Evolutionary conservation across 1,284 basidiomycete genomes (phyloP).

Genomic region (Coniophora puteana): DNA sequence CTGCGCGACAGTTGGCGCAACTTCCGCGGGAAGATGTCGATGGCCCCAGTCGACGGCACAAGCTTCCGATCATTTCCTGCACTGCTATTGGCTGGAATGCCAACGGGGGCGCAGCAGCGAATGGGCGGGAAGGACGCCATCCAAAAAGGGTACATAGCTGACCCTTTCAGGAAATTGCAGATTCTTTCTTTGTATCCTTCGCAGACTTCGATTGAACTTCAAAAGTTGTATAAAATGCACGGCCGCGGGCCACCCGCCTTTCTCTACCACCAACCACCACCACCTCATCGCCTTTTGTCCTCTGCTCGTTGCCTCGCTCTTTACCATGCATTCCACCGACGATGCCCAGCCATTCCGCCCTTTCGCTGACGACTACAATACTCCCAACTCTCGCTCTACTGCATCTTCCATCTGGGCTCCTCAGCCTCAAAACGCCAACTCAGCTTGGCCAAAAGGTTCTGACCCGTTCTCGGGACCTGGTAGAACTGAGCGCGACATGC

Average conservation of each 20-base stretch:
- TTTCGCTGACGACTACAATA: slow-evolving; percentile 23
- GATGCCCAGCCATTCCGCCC: slow-evolving; percentile 24
- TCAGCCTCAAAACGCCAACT: slow-evolving; percentile 61
- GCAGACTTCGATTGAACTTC: too few species aligned
- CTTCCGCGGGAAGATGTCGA: too few species aligned
- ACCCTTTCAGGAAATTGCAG: too few species aligned
- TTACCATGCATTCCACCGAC: slow-evolving; percentile 23
- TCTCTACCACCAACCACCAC: slow-evolving; percentile 22
- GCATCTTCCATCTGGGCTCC: slow-evolving; percentile 73
- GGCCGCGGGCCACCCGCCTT: slow-evolving; percentile 23
- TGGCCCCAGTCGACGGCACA: too few species aligned
- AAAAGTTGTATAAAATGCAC: slow-evolving; percentile 12
- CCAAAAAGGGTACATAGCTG: too few species aligned
- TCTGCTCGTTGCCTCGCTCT: slow-evolving; percentile 2
- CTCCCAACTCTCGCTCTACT: slow-evolving; percentile 32
- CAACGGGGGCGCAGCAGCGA: too few species aligned
- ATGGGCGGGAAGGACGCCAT: too few species aligned
- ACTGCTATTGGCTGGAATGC: too few species aligned
- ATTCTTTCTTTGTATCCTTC: too few species aligned
- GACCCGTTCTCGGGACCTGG: slow-evolving; percentile 56
- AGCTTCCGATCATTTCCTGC: too few species aligned
- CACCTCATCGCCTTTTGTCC: slow-evolving; percentile 12
- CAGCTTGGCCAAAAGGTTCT: slow-evolving; percentile 59
- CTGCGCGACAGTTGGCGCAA: too few species aligned
- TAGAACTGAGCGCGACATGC: slow-evolving; percentile 36